Evolutionary conservation across 495 filamentous ascomycete genomes (phyloP).

Genomic region (Diplogelasinospora grovesii): DNA sequence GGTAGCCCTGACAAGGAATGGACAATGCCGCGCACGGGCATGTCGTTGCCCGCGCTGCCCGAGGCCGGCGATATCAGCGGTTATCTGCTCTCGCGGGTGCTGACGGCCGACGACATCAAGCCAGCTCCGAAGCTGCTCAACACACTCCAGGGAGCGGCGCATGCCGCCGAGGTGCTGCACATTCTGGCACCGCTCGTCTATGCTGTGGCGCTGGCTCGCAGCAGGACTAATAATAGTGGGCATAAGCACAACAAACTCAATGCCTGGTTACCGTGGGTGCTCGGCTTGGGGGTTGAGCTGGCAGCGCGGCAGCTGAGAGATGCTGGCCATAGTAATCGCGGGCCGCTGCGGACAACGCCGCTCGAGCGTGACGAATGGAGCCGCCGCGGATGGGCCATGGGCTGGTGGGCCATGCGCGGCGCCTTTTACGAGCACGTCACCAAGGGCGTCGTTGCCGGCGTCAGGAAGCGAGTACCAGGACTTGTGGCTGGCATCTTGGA

Average conservation of each 20-base stretch:
- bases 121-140: constrained; percentile 77
- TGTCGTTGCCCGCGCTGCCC: constrained; percentile 75
- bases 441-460: constrained; percentile 64
- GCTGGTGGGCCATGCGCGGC: constrained; percentile 92
- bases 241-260: constrained; percentile 48
- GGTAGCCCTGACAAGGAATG: constrained; percentile 49
- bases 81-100: constrained; percentile 83
- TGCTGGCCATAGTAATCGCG: too few species aligned
- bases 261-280: constrained; percentile 83
- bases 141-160: constrained; percentile 59
- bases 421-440: constrained; percentile 95
- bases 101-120: constrained; percentile 95
- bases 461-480: constrained; percentile 69
- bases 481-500: constrained; percentile 77
- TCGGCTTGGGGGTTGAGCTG: constrained; percentile 82
- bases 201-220: constrained; percentile 72
- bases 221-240: too few species aligned
- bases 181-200: constrained; percentile 86
- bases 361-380: constrained; percentile 83
- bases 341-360: constrained; percentile 68
- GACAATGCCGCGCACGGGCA: constrained; percentile 92
- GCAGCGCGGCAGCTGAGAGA: constrained; percentile 75
- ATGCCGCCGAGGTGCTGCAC: constrained; percentile 80
- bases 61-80: constrained; percentile 69
- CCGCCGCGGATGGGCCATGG: constrained; percentile 79